These are phyloP conservation scores for Magnusiomyces fungicola DNA, from an alignment of 1,139 yeast genomes.

Conservation along the genomic window DNA sequence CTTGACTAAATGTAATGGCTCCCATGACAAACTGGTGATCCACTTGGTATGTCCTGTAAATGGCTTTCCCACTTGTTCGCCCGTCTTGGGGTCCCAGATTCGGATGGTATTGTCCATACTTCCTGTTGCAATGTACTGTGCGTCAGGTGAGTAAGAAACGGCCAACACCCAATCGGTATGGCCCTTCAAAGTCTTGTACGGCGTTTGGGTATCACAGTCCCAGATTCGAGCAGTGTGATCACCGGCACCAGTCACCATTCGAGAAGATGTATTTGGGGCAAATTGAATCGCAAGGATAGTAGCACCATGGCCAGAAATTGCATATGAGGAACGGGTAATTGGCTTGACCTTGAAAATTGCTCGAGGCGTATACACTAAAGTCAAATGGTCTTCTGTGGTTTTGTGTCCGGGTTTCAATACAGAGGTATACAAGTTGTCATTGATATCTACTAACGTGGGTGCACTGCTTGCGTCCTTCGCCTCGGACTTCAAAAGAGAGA, in stretches of 20 bases:
- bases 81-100: conserved; percentile 77
- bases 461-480: conserved; percentile 34
- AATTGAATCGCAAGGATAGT: conserved; percentile 88
- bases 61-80: conserved; percentile 67
- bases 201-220: conserved; percentile 96
- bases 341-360: conserved; percentile 92
- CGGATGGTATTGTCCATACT: conserved; percentile 89
- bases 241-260: conserved; percentile 95
- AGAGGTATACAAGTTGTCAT: conserved; percentile 67
- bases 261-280: conserved; percentile 81
- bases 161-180: conserved; percentile 93
- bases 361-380: conserved; percentile 86
- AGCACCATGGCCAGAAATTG: conserved; percentile 92
- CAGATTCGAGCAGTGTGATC: conserved; percentile 96
- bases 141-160: conserved; percentile 93
- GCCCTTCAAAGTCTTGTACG: conserved; percentile 69
- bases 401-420: conserved; percentile 79
- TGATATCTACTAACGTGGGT: conserved; percentile 55
- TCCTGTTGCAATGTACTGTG: conserved; percentile 87
- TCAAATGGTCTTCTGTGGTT: conserved; percentile 88
- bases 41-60: conserved; percentile 80
- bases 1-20: conserved; percentile 75
- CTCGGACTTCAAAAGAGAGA: conserved; percentile 50
- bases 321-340: conserved; percentile 83
- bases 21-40: conserved; percentile 89